Evolutionary conservation across 2,329 filamentous ascomycete genomes (phyloP).

Genomic region (Ophiosphaerella narmari): DNA sequence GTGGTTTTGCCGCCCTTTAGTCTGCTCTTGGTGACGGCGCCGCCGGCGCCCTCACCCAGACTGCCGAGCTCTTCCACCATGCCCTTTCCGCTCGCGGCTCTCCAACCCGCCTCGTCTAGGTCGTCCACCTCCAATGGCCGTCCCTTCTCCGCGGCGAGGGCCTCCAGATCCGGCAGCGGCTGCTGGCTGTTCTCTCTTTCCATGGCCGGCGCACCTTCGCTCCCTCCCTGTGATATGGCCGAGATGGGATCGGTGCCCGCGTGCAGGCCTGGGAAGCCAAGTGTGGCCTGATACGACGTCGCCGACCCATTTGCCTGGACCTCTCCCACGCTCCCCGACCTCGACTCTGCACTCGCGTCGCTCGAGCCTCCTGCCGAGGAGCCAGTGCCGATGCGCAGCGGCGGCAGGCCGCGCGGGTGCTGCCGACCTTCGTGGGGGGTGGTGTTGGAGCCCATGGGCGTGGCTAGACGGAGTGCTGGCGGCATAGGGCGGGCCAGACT

Average conservation of each 20-base stretch:
- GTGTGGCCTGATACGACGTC: slow-evolving; percentile 76
- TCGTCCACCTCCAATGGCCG: slow-evolving; percentile 89
- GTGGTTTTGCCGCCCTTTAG: slow-evolving; percentile 90
- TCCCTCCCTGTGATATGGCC: slow-evolving; percentile 77
- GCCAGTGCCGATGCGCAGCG: slow-evolving; percentile 59
- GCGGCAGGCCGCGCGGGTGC: slow-evolving; percentile 56
- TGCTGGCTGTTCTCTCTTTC: slow-evolving; percentile 82
- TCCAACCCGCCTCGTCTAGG: slow-evolving; percentile 92
- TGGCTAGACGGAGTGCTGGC: slow-evolving; percentile 82
- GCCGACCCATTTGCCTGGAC: slow-evolving; percentile 80
- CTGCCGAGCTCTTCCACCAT: slow-evolving; percentile 87
- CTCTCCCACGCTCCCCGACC: slow-evolving; percentile 84
- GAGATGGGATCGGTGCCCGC: slow-evolving; percentile 81
- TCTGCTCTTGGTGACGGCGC: slow-evolving; percentile 89
- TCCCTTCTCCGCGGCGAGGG: slow-evolving; percentile 80
- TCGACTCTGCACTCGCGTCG: slow-evolving; percentile 79
- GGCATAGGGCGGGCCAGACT: slow-evolving; percentile 60
- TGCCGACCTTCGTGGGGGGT: slow-evolving; percentile 71
- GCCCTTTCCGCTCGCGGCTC: slow-evolving; percentile 85
- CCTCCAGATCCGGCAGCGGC: slow-evolving; percentile 76
- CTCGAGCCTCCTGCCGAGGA: slow-evolving; percentile 75
- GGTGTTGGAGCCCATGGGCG: slow-evolving; percentile 80
- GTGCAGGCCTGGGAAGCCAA: slow-evolving; percentile 77
- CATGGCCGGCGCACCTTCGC: slow-evolving; percentile 72
- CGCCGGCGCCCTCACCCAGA: slow-evolving; percentile 91